These are phyloP conservation scores for Coleophoma eucalyptorum DNA, from an alignment of 2,329 filamentous ascomycete genomes.

Conservation along the genomic window DNA sequence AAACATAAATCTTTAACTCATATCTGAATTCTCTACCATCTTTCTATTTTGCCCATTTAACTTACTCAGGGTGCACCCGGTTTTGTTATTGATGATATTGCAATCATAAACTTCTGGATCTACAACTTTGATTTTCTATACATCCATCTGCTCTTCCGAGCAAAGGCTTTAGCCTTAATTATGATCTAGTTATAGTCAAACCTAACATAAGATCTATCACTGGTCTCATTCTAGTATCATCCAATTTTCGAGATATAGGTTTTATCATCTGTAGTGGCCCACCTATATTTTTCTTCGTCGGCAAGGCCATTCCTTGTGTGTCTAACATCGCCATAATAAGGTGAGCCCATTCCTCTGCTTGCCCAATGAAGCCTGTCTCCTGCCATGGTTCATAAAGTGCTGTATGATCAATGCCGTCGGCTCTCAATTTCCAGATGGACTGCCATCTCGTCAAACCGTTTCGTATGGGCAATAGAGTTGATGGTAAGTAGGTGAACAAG, in stretches of 20 bases:
- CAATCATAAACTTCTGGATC: too few species aligned
- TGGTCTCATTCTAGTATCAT: slow-evolving; percentile 4
- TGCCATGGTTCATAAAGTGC: neutral
- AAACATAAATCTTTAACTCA: too few species aligned
- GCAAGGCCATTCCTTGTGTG: neutral
- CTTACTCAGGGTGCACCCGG: too few species aligned
- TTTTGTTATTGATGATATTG: too few species aligned
- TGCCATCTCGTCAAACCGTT: slow-evolving; percentile 26
- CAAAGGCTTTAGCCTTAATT: too few species aligned
- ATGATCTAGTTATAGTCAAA: too few species aligned
- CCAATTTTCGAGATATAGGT: neutral
- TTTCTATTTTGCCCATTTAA: too few species aligned
- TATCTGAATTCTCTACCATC: too few species aligned
- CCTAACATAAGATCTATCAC: slow-evolving; percentile 4
- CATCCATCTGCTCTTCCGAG: too few species aligned
- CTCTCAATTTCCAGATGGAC: slow-evolving; percentile 16
- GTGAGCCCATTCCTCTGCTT: slow-evolving; percentile 4
- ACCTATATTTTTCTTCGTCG: neutral
- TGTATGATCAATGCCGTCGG: neutral
- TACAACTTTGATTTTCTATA: too few species aligned
- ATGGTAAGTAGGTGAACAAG: slow-evolving; percentile 24
- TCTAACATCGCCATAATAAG: neutral
- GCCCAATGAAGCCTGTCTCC: slow-evolving; percentile 3
- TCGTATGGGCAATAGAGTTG: slow-evolving; percentile 25
- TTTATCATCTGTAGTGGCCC: neutral